These are phyloP conservation scores for Heracleum sosnowskyi DNA, from an alignment of 129 eudicot genomes.

Conservation along the genomic window DNA sequence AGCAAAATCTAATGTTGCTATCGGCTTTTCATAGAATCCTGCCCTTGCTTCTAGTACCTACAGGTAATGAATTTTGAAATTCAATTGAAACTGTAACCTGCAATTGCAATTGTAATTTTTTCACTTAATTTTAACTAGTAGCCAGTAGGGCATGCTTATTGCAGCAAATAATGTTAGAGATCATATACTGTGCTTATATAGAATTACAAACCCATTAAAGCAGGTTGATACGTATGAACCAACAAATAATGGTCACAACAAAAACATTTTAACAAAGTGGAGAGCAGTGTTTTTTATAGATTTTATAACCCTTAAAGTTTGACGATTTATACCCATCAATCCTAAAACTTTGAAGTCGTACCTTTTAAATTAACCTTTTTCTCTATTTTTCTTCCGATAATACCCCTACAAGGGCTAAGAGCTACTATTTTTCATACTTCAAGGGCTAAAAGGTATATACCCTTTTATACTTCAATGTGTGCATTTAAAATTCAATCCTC, in stretches of 20 bases:
- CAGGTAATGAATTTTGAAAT: constrained; percentile 4
- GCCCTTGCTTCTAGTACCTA: constrained; percentile 93
- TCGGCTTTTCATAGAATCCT: constrained; percentile 90
- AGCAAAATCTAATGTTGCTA: constrained; percentile 98
- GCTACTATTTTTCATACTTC: too few species aligned
- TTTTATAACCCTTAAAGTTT: too few species aligned
- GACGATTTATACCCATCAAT: too few species aligned
- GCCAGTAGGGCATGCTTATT: not conserved
- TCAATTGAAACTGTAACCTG: not conserved
- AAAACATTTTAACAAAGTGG: not conserved
- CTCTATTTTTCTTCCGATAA: too few species aligned
- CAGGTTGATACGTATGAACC: not conserved
- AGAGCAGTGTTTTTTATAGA: not conserved
- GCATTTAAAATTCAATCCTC: too few species aligned
- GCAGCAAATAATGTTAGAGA: not conserved
- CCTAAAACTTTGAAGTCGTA: too few species aligned
- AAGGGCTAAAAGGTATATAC: too few species aligned
- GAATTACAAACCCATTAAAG: not conserved
- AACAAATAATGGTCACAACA: not conserved
- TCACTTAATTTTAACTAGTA: not conserved
- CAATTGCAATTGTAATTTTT: not conserved
- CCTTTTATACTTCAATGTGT: too few species aligned
- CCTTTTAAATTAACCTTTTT: too few species aligned
- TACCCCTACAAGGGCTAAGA: too few species aligned
- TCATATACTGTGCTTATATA: not conserved